Conservation (phyloP, 768 basidiomycete species). For the Podaxis mareebaensis region DNA sequence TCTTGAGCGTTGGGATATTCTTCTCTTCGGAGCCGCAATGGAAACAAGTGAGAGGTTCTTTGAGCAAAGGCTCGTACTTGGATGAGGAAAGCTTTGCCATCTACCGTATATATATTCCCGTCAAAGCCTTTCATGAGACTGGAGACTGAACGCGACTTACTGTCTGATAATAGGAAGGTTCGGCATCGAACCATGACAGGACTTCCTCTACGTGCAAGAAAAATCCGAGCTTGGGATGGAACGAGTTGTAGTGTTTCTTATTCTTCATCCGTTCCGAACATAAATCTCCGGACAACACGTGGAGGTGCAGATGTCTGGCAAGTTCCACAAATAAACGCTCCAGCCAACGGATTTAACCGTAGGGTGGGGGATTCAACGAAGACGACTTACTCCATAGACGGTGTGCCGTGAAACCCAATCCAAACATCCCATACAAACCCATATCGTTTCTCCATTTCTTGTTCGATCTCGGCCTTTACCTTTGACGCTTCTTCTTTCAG, state of each 20-base stretch:
- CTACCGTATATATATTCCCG: conserved; percentile 31
- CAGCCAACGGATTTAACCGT: not conserved
- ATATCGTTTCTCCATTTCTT: conserved; percentile 77
- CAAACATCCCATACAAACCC: conserved; percentile 78
- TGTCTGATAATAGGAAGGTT: conserved; percentile 42
- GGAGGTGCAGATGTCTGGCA: conserved; percentile 77
- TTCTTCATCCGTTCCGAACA: conserved; percentile 69
- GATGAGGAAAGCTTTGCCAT: conserved; percentile 51
- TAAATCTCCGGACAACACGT: conserved; percentile 82
- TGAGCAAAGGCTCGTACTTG: conserved; percentile 66
- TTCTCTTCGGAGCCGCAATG: conserved; percentile 61
- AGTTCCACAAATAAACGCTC: not conserved
- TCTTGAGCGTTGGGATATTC: conserved; percentile 75
- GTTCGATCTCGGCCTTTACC: conserved; percentile 62
- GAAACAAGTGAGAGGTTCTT: conserved; percentile 69
- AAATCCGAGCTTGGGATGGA: conserved; percentile 82
- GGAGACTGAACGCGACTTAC: conserved; percentile 4
- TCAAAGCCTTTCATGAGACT: not conserved
- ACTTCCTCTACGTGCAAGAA: conserved; percentile 80
- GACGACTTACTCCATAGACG: conserved; percentile 78
- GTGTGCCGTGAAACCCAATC: conserved; percentile 83
- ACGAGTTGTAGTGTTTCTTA: conserved; percentile 93
- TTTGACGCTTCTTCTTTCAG: conserved; percentile 58
- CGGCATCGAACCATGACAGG: conserved; percentile 78
- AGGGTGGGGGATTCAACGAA: not conserved